These are phyloP conservation scores for Kandelia obovata DNA, from an alignment of 345 rosid species.

Conservation along the genomic window DNA sequence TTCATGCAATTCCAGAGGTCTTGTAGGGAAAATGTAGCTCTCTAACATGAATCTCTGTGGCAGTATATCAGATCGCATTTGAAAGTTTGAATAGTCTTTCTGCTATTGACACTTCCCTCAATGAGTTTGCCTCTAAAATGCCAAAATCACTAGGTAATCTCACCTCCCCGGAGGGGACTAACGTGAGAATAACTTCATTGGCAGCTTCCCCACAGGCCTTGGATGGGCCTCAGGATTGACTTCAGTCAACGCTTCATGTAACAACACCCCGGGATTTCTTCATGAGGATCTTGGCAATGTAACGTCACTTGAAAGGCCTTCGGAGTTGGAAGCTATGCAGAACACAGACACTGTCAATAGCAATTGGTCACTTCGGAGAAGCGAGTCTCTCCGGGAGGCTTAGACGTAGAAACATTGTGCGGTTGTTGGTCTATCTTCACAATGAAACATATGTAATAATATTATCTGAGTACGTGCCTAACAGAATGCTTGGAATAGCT, in stretches of 20 bases:
- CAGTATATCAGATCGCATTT: conserved; percentile 50
- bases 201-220: conserved; percentile 73
- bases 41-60: conserved; percentile 73
- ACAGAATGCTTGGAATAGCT: conserved; percentile 71
- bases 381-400: conserved; percentile 72
- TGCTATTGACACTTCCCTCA: conserved; percentile 49
- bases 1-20: conserved; percentile 52
- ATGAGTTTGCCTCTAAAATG: conserved; percentile 50
- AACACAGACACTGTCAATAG: conserved; percentile 53
- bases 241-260: conserved; percentile 75
- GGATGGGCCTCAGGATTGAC: conserved; percentile 60
- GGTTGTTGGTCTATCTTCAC: conserved; percentile 72
- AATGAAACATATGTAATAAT: conserved; percentile 70
- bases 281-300: conserved; percentile 84
- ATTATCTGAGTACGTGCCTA: conserved; percentile 75
- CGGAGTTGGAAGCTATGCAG: conserved; percentile 64
- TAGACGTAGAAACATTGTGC: conserved; percentile 77
- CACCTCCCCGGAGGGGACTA: conserved; percentile 49
- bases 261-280: conserved; percentile 69
- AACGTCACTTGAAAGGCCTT: conserved; percentile 46
- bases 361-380: conserved; percentile 59
- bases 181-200: conserved; percentile 69
- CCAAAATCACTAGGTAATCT: conserved; percentile 55
- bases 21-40: conserved; percentile 60
- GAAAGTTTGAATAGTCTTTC: conserved; percentile 42